Conservation (phyloP, 2,329 filamentous ascomycete species). For the Aureobasidium sp. region DNA sequence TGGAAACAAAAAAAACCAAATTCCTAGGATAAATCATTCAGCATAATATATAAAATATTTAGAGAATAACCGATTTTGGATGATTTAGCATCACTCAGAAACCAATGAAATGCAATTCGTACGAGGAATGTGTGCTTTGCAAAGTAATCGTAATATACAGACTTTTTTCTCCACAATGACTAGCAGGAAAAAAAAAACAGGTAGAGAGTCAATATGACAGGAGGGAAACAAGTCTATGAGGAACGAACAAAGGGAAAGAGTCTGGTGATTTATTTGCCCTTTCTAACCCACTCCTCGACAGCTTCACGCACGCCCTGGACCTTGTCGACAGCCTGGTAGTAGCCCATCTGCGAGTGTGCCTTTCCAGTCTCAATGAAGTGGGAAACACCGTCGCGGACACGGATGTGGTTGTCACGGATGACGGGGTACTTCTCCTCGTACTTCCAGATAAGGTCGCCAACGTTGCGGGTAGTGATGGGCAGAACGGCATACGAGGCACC, state of each 20-base stretch:
- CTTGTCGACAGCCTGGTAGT: slow-evolving; percentile 69
- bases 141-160: neutral
- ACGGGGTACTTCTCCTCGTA: slow-evolving; percentile 87
- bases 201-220: neutral
- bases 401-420: slow-evolving; percentile 71
- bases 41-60: neutral
- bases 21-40: neutral
- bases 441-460: slow-evolving; percentile 76
- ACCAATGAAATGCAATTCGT: neutral
- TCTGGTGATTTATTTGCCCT: slow-evolving; percentile 43
- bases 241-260: neutral
- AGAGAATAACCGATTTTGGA: neutral
- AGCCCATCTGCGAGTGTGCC: slow-evolving; percentile 62
- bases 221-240: neutral
- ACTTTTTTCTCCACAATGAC: neutral
- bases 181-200: neutral
- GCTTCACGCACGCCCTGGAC: slow-evolving; percentile 65
- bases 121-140: neutral
- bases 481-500: slow-evolving; percentile 76
- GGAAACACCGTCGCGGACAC: slow-evolving; percentile 58
- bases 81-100: neutral
- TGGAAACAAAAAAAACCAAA: neutral
- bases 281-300: slow-evolving; percentile 83
- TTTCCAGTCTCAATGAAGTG: slow-evolving; percentile 65
- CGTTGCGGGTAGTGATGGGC: slow-evolving; percentile 83